phyloP scores from a whole-genome alignment of 805 yeast genomes.

The Lachancea meyersii region DNA sequence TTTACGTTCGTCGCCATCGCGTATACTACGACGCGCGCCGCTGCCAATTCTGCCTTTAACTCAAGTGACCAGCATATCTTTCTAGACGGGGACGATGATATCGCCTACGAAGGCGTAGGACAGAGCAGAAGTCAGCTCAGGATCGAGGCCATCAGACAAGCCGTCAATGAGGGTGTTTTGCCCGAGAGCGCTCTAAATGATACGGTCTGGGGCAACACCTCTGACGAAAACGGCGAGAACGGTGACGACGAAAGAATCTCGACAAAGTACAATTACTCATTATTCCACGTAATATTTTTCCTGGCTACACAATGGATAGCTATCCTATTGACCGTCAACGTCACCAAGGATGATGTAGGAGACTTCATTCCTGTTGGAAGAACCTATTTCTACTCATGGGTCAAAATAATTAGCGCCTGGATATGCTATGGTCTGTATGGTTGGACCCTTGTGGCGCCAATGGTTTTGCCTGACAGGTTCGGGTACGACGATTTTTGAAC shows the following conservation, averaged over 20 bases:
- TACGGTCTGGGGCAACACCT: constrained; percentile 48
- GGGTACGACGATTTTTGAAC: constrained; percentile 29
- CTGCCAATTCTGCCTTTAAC: constrained; percentile 67
- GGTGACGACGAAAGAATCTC: constrained; percentile 54
- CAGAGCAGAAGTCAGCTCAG: constrained; percentile 63
- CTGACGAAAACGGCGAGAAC: constrained; percentile 28
- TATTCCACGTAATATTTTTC: constrained; percentile 88
- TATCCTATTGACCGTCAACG: constrained; percentile 85
- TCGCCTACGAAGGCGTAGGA: constrained; percentile 41
- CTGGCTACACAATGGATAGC: constrained; percentile 97
- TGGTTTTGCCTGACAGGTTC: constrained; percentile 84
- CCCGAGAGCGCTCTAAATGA: constrained; percentile 89
- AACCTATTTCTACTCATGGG: constrained; percentile 93
- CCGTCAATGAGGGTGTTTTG: constrained; percentile 91
- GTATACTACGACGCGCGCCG: constrained; percentile 95
- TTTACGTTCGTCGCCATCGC: constrained; percentile 95
- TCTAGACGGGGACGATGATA: constrained; percentile 27
- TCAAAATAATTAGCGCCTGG: constrained; percentile 89
- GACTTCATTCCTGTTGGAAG: constrained; percentile 96
- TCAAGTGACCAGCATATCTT: constrained; percentile 34
- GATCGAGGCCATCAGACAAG: constrained; percentile 81
- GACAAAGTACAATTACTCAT: constrained; percentile 76
- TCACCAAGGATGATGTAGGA: constrained; percentile 73
- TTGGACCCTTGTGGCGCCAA: constrained; percentile 92
- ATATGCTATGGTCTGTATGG: constrained; percentile 77